Evolutionary conservation across 805 yeast species (phyloP).

Genomic region (Barnettozyma salicaria): DNA sequence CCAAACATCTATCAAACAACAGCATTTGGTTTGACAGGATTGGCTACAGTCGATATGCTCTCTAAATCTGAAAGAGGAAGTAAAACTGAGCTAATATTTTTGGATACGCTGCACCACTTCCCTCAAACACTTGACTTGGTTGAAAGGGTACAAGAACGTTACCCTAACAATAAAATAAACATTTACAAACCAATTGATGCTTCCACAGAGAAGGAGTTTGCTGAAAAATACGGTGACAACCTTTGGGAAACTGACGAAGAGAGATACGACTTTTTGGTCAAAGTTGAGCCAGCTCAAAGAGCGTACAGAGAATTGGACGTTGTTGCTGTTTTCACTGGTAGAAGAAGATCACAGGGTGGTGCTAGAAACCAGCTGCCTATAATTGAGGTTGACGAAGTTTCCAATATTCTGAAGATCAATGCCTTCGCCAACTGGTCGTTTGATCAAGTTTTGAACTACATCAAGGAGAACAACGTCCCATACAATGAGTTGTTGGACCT

Average conservation of each 20-base stretch:
- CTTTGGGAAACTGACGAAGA: constrained; percentile 82
- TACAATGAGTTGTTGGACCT: constrained; percentile 76
- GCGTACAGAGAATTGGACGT: constrained; percentile 71
- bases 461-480: constrained; percentile 69
- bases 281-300: constrained; percentile 87
- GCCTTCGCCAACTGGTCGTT: constrained; percentile 86
- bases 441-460: constrained; percentile 59
- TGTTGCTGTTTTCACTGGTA: constrained; percentile 86
- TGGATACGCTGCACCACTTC: constrained; percentile 90
- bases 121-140: constrained; percentile 86
- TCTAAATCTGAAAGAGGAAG: constrained; percentile 40
- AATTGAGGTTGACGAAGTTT: constrained; percentile 64
- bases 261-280: constrained; percentile 77
- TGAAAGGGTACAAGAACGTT: constrained; percentile 46
- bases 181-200: constrained; percentile 62
- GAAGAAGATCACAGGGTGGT: constrained; percentile 88
- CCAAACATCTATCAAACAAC: constrained; percentile 86
- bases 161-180: constrained; percentile 51
- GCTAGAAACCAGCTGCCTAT: constrained; percentile 65
- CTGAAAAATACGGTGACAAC: constrained; percentile 59
- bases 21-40: constrained; percentile 90
- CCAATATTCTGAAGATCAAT: constrained; percentile 77
- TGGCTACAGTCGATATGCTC: constrained; percentile 81
- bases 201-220: constrained; percentile 56
- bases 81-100: constrained; percentile 70